Evolutionary conservation across 2,329 filamentous ascomycete species (phyloP).

Genomic region (Ampelomyces quisqualis): DNA sequence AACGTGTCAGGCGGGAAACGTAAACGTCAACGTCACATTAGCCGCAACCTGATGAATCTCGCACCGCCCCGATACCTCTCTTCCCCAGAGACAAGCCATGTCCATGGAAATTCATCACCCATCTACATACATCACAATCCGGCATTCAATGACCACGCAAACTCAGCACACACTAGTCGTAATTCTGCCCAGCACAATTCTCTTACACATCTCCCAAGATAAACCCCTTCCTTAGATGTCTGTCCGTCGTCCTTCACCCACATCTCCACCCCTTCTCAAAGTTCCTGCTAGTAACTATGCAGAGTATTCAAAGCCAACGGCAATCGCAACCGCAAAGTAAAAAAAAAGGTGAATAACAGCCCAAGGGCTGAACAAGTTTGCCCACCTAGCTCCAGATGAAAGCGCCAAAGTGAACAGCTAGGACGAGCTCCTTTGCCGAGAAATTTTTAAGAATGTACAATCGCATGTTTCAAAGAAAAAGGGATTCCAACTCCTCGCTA

Average conservation of each 20-base stretch:
- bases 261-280: too few species aligned
- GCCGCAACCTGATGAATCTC: too few species aligned
- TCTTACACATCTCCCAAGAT: not conserved
- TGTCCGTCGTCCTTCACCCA: not conserved
- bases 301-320: too few species aligned
- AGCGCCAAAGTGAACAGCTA: too few species aligned
- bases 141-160: not conserved
- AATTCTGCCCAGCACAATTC: not conserved
- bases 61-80: too few species aligned
- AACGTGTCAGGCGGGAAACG: slow-evolving; percentile 16
- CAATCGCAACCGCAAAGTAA: not conserved
- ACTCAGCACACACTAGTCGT: too few species aligned
- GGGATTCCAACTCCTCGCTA: slow-evolving; percentile 43
- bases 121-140: not conserved
- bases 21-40: not conserved
- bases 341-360: too few species aligned
- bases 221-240: not conserved
- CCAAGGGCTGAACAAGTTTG: too few species aligned
- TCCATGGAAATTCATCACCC: not conserved
- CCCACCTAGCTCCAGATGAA: too few species aligned
- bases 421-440: slow-evolving; percentile 17
- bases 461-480: slow-evolving; percentile 9
- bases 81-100: too few species aligned
- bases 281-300: too few species aligned
- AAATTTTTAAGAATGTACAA: slow-evolving; percentile 21